Conservation (phyloP, 2,329 filamentous ascomycete genomes). For the Neocatenulostroma microsporum region DNA sequence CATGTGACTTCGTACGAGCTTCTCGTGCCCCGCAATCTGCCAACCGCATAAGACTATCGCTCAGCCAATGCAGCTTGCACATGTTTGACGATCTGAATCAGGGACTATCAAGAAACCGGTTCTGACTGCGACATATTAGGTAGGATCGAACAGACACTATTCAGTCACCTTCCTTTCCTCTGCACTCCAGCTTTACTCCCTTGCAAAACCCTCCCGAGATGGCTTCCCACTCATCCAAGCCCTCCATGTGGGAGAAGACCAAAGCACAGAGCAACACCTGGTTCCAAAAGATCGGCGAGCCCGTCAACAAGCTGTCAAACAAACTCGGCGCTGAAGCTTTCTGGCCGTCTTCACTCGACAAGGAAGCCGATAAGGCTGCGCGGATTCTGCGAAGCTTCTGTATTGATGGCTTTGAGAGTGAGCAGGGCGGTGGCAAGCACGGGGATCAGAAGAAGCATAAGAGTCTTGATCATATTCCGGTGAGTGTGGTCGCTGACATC, state of each 20-base stretch:
- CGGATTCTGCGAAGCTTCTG: constrained; percentile 83
- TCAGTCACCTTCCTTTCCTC: too few relatives aligned
- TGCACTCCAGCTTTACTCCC: too few relatives aligned
- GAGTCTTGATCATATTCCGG: constrained; percentile 71
- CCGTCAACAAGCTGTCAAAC: constrained; percentile 70
- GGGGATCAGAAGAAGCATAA: constrained; percentile 42
- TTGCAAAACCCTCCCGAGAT: too few relatives aligned
- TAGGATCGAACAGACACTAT: too few relatives aligned
- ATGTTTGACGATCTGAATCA: too few relatives aligned
- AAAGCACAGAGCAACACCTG: constrained; percentile 24
- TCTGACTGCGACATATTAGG: too few relatives aligned
- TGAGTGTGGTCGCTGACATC: neutral
- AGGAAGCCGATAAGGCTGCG: constrained; percentile 73
- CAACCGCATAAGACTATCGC: too few relatives aligned
- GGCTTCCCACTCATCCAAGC: constrained; percentile 5
- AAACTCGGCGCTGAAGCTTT: constrained; percentile 71
- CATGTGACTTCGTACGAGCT: too few relatives aligned
- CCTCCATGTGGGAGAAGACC: constrained; percentile 9
- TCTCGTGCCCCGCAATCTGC: too few relatives aligned
- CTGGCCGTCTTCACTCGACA: constrained; percentile 74
- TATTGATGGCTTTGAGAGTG: constrained; percentile 56
- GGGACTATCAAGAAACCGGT: too few relatives aligned
- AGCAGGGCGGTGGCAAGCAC: constrained; percentile 25
- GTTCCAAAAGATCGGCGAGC: constrained; percentile 59
- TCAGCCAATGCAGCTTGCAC: too few relatives aligned